phyloP scores from a whole-genome alignment of 805 yeast genomes.

The Nakazawaea sp. region DNA sequence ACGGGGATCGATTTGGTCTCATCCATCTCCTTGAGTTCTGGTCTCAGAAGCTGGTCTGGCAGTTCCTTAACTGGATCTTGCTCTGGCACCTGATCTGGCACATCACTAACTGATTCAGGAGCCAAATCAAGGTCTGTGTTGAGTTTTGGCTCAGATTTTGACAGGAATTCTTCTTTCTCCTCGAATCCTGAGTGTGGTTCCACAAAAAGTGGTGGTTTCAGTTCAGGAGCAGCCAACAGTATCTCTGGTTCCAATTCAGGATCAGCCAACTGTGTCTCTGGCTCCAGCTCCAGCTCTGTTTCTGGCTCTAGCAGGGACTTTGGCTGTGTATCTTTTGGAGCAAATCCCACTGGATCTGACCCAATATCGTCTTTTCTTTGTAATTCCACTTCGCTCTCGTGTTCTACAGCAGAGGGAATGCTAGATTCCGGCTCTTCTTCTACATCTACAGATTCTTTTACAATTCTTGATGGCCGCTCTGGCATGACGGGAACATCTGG shows the following conservation, averaged over 20 bases:
- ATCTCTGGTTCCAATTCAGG: background rate
- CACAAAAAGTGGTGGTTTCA: too few relatives aligned
- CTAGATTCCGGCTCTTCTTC: background rate
- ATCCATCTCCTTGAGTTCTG: too few relatives aligned
- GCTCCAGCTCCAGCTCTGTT: background rate
- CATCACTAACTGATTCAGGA: too few relatives aligned
- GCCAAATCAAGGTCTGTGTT: too few relatives aligned
- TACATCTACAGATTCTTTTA: background rate
- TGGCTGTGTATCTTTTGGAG: too few relatives aligned
- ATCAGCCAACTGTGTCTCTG: background rate
- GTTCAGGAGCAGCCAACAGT: background rate
- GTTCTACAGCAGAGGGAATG: too few relatives aligned
- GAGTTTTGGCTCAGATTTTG: too few relatives aligned
- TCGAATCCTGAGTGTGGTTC: too few relatives aligned
- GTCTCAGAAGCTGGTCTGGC: background rate
- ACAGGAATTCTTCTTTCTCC: too few relatives aligned
- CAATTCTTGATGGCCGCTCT: constrained; percentile 2
- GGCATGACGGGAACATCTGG: constrained; percentile 6
- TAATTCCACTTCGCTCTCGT: too few relatives aligned
- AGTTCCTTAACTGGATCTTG: background rate
- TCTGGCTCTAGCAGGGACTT: background rate
- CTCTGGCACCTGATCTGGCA: background rate
- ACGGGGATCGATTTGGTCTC: background rate
- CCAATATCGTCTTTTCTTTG: too few relatives aligned
- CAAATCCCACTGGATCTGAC: too few relatives aligned